Evolutionary conservation across 78 protist genomes (phyloP), one percentile per base, ranked within the genome.

Genomic region (Polysphondylium violaceum): DNA sequence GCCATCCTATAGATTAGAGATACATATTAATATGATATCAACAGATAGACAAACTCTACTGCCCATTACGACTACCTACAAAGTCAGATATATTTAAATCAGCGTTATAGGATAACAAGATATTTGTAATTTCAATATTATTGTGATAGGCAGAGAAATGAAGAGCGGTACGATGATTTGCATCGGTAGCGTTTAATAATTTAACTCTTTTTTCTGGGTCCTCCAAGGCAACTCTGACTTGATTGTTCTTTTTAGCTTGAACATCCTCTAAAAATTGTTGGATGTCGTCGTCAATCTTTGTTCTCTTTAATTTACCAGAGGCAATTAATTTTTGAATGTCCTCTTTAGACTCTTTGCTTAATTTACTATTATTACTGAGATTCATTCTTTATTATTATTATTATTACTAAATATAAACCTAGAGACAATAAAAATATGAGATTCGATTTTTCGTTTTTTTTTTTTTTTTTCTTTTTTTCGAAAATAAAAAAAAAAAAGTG

Each of bases 231-330:
- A 17, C 63, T 51, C 56, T 78, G 38, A 78, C 25, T 11, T 61
- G 27, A 23, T 63, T 36, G 19, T 35, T 51, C 16, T 47, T 40
- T 23, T 65, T 65, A 35, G 41, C 51, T 19, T 38, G 68, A 5
- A 51, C 63, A 25, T 78, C 74, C 29, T 78, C 74, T 41, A 78
- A 64, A 65, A 78, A 78, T 40, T 63, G 58, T 78, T 78, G 74
- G 7, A 78, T 47, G 35, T 78, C 88, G 0, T 67, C 88, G 11
- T 63, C 76, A 41, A 78, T 78, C 41, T 78, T 78, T n/a, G 69
- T 64, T 65, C 51, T 78, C 19, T 78, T 68, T 25, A 78, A 25
- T 69, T 78, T 78, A 19, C 88, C 88, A 8, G 72, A 55, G 25
- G 72, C 44, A 38, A 78, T 25, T 61, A 69, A 47, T 25, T 64